Evolutionary conservation across 257 asterid genomes (phyloP).

Genomic region (Solanum sitiens): DNA sequence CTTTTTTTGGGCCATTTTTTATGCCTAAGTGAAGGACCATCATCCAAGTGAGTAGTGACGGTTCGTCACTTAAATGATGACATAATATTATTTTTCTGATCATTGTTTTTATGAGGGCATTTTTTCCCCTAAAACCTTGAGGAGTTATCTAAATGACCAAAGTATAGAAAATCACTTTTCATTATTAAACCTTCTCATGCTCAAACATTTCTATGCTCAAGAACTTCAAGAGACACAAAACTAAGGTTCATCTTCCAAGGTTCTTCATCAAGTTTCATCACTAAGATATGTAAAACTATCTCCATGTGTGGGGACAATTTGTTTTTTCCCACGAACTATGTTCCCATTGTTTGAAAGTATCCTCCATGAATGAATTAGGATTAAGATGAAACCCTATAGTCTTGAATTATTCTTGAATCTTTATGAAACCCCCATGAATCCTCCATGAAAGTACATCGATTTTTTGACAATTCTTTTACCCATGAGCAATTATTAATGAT

Average conservation of each 20-base stretch:
- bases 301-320: neutral
- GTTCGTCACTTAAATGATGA: too few relatives aligned
- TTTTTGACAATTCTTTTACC: neutral
- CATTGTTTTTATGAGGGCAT: neutral
- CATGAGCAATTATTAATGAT: neutral
- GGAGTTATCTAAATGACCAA: neutral
- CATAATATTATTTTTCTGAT: too few relatives aligned
- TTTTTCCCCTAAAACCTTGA: neutral
- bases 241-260: neutral
- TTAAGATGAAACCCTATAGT: neutral
- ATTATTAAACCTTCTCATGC: neutral
- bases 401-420: neutral
- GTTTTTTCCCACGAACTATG: too few relatives aligned
- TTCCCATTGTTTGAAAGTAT: neutral
- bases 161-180: too few relatives aligned
- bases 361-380: neutral
- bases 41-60: neutral
- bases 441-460: neutral
- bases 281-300: too few relatives aligned
- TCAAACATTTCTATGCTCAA: neutral
- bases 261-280: neutral
- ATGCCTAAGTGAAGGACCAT: neutral
- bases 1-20: neutral
- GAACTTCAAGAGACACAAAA: neutral
- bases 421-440: too few relatives aligned